Conservation (phyloP, 495 filamentous ascomycete species). For the Recurvomyces mirabilis region DNA sequence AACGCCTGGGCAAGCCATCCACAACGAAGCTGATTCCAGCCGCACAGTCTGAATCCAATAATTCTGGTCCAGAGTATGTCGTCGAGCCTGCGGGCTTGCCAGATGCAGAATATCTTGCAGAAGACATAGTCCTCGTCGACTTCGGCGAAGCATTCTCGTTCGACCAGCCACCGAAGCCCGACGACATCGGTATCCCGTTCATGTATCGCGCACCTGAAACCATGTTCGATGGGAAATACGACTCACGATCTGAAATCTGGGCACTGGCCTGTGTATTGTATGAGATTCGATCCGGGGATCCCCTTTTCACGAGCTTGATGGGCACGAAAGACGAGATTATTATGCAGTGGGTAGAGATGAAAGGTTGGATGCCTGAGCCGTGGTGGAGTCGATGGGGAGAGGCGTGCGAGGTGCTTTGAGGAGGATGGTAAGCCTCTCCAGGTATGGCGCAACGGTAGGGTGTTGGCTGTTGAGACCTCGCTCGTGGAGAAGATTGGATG, state of each 20-base stretch:
- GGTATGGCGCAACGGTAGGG: not conserved
- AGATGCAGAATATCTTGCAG: conserved; percentile 14
- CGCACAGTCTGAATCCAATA: conserved; percentile 9
- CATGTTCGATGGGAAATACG: conserved; percentile 21
- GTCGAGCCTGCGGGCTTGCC: conserved; percentile 19
- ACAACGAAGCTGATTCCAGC: conserved; percentile 12
- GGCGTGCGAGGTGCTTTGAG: conserved; percentile 15
- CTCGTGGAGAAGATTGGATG: conserved; percentile 2
- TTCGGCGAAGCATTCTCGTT: conserved; percentile 27
- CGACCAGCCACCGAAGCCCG: conserved; percentile 9
- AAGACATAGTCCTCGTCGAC: conserved; percentile 21
- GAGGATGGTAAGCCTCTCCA: conserved; percentile 13
- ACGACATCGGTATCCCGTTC: conserved; percentile 23
- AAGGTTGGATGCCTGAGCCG: conserved; percentile 28
- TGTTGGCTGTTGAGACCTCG: conserved; percentile 2
- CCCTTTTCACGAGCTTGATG: conserved; percentile 22
- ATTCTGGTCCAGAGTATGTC: conserved; percentile 24
- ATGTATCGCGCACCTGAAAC: conserved; percentile 29
- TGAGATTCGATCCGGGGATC: conserved; percentile 28
- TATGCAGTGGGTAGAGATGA: conserved; percentile 23
- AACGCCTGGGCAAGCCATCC: conserved; percentile 17
- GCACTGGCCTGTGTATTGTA: conserved; percentile 29
- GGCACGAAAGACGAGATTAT: conserved; percentile 25
- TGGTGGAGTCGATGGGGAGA: conserved; percentile 30
- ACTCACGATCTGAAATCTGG: conserved; percentile 26